phyloP scores from a whole-genome alignment of 768 basidiomycete genomes.

The Tricholoma hemisulphureum region DNA sequence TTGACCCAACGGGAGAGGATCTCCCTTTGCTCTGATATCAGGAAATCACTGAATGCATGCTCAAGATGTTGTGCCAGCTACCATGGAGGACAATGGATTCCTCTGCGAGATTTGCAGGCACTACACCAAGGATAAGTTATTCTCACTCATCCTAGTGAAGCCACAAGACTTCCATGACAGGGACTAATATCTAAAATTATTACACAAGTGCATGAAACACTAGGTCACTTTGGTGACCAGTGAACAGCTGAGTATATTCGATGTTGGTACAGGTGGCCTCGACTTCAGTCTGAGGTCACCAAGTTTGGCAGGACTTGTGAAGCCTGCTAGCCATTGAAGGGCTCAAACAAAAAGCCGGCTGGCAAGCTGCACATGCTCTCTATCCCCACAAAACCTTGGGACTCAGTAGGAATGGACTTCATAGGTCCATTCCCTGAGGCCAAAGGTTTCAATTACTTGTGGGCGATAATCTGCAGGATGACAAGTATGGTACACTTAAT shows the following conservation, averaged over 20 bases:
- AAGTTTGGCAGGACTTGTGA: background rate
- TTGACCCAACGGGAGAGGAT: too few relatives aligned
- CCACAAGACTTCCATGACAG: conserved; percentile 13
- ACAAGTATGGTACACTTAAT: too few relatives aligned
- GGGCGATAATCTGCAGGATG: background rate
- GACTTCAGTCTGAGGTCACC: conserved; percentile 3
- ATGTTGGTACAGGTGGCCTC: conserved; percentile 31
- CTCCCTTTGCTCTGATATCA: too few relatives aligned
- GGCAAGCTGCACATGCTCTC: background rate
- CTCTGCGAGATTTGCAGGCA: too few relatives aligned
- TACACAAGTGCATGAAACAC: conserved; percentile 3
- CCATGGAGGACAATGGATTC: too few relatives aligned
- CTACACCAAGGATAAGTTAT: too few relatives aligned
- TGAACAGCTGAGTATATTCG: conserved; percentile 16
- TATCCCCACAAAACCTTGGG: background rate
- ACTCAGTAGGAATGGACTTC: too few relatives aligned
- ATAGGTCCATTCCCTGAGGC: too few relatives aligned
- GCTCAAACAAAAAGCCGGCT: background rate
- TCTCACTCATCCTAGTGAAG: too few relatives aligned
- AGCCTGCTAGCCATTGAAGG: background rate
- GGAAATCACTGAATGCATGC: conserved; percentile 12
- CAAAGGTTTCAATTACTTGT: background rate
- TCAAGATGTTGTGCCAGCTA: too few relatives aligned
- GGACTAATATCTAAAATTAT: background rate
- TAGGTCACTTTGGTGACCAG: conserved; percentile 8